phyloP scores from a whole-genome alignment of 176 grass and related monocot genomes.

The Musa beccarii region DNA sequence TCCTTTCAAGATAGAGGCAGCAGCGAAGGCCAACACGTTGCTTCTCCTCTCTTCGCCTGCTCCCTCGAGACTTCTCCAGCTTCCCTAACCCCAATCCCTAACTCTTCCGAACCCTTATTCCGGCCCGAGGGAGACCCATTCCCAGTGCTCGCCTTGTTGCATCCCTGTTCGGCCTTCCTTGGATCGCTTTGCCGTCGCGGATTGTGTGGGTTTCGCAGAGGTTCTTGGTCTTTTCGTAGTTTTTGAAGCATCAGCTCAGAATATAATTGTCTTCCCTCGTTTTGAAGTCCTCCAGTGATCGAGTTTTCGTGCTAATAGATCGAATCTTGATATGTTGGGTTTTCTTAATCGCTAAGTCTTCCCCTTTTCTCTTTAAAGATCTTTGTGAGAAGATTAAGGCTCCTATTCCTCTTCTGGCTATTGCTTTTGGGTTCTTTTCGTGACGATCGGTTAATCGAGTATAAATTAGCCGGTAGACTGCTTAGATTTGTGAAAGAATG shows the following conservation, averaged over 20 bases:
- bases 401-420: neutral
- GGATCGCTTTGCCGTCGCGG: neutral
- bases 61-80: neutral
- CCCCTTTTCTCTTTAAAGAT: too few species aligned
- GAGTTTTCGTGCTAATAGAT: neutral
- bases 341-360: neutral
- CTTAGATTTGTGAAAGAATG: constrained; percentile 4
- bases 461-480: neutral
- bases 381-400: neutral
- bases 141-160: neutral
- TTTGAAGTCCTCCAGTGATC: neutral
- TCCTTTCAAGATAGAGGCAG: neutral
- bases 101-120: neutral
- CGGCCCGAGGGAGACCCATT: neutral
- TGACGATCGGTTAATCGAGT: neutral
- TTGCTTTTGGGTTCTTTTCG: neutral
- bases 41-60: neutral
- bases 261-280: neutral
- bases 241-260: neutral
- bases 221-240: neutral
- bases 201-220: neutral
- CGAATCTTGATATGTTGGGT: neutral
- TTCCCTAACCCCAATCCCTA: neutral
- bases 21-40: neutral
- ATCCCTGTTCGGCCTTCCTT: neutral